Percentiles rank a stretch among this genome's conserved stretches.
Conservation (phyloP, 208 protist species). For the Wallacemonas sp. region DNA sequence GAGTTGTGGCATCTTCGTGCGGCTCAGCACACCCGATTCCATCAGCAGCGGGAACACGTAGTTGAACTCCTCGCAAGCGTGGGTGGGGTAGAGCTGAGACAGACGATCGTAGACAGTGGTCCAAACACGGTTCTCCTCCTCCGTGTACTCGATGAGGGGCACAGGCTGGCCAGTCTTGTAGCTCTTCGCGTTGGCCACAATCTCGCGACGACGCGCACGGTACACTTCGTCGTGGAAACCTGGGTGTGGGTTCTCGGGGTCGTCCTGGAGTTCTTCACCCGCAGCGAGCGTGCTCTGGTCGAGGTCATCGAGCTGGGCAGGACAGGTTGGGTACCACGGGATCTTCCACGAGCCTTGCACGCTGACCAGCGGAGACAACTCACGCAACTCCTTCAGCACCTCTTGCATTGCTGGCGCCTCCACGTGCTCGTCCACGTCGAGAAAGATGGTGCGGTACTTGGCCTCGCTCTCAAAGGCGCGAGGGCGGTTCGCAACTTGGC, state of each 20-base stretch:
- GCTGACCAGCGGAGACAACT: constrained; percentile 28
- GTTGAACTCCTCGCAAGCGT: constrained; percentile 95
- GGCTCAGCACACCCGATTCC: constrained; percentile 91
- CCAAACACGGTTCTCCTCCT: constrained; percentile 93
- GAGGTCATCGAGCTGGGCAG: constrained; percentile 86
- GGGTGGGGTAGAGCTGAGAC: constrained; percentile 83
- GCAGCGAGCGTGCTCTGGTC: constrained; percentile 83
- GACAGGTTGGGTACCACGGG: constrained; percentile 72
- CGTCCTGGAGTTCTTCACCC: constrained; percentile 78
- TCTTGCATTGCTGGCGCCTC: constrained; percentile 36
- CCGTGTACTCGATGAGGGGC: constrained; percentile 91
- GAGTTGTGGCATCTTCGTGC: constrained; percentile 94
- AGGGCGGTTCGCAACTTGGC: constrained; percentile 53
- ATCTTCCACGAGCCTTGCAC: constrained; percentile 63
- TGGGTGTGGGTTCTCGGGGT: constrained; percentile 93
- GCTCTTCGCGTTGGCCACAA: constrained; percentile 60
- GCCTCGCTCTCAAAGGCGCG: constrained; percentile 49
- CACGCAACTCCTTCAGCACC: constrained; percentile 29
- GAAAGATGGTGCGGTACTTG: constrained; percentile 53
- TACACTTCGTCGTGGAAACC: constrained; percentile 95
- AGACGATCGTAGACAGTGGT: constrained; percentile 83
- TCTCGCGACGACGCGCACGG: constrained; percentile 80
- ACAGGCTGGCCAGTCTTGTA: constrained; percentile 89
- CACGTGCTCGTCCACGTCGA: constrained; percentile 63
- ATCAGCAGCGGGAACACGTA: constrained; percentile 92